Conservation (phyloP, 2,329 filamentous ascomycete genomes). For the Colletotrichum cereale region DNA sequence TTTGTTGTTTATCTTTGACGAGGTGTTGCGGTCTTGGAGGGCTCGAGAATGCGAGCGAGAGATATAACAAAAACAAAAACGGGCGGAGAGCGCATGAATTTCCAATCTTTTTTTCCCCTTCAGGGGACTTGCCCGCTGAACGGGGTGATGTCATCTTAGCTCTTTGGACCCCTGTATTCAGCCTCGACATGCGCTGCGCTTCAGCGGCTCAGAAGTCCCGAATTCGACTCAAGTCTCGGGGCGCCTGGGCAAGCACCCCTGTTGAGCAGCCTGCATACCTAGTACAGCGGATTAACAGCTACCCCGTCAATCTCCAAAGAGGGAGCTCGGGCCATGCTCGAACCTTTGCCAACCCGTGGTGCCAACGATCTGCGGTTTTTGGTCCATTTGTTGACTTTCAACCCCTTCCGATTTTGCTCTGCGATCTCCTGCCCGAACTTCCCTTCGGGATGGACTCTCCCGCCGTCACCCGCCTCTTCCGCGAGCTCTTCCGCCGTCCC, state of each 20-base stretch:
- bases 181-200: conserved; percentile 16
- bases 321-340: conserved; percentile 45
- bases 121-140: conserved; percentile 29
- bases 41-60: background rate
- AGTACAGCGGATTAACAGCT: conserved; percentile 40
- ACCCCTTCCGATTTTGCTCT: conserved; percentile 28
- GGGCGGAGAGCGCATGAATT: conserved; percentile 25
- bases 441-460: conserved; percentile 80
- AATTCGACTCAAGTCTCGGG: background rate
- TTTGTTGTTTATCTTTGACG: background rate
- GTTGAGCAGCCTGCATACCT: background rate
- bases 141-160: conserved; percentile 37
- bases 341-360: conserved; percentile 26
- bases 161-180: conserved; percentile 27
- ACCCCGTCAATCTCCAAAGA: conserved; percentile 22
- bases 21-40: conserved; percentile 13
- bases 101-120: background rate
- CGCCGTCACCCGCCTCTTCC: conserved; percentile 81
- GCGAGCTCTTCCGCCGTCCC: conserved; percentile 84
- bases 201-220: background rate
- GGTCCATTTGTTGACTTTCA: conserved; percentile 23
- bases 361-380: conserved; percentile 35
- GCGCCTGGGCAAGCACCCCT: background rate
- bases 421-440: conserved; percentile 21
- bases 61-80: background rate